A percentile compares a stretch with the other conserved stretches of the same genome.
Evolutionary conservation across 2,329 filamentous ascomycete species (phyloP).

Genomic region (Blumeria graminis): DNA sequence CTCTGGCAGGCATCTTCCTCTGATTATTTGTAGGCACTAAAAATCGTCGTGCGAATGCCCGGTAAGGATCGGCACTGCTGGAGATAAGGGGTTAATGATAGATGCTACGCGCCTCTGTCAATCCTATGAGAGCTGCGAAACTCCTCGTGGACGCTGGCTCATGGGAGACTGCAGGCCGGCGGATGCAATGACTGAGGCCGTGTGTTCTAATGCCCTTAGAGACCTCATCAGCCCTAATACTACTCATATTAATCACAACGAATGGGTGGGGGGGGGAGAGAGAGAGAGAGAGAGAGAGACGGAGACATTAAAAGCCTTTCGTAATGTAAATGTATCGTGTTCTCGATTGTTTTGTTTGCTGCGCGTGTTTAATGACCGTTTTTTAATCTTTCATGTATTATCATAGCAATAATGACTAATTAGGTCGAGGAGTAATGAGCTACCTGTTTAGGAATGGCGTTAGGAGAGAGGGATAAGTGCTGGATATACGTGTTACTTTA

Average conservation of each 20-base stretch:
- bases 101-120: neutral
- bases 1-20: neutral
- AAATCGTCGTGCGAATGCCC: neutral
- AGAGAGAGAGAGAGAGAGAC: too few relatives aligned
- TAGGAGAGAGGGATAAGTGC: too few relatives aligned
- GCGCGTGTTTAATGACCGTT: too few relatives aligned
- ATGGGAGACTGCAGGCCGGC: neutral
- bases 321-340: too few relatives aligned
- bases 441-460: too few relatives aligned
- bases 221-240: neutral
- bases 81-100: neutral
- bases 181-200: too few relatives aligned
- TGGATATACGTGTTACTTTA: too few relatives aligned
- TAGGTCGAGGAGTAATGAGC: too few relatives aligned
- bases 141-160: neutral
- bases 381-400: too few relatives aligned
- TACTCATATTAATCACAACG: neutral
- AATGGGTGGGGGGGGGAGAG: neutral
- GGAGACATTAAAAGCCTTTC: too few relatives aligned
- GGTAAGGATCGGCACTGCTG: neutral
- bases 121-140: constrained; percentile 1
- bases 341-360: too few relatives aligned
- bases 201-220: neutral
- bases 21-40: neutral
- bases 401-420: too few relatives aligned